Conservation (phyloP, 306 rosid species). For the Gastrolobium bilobum region DNA sequence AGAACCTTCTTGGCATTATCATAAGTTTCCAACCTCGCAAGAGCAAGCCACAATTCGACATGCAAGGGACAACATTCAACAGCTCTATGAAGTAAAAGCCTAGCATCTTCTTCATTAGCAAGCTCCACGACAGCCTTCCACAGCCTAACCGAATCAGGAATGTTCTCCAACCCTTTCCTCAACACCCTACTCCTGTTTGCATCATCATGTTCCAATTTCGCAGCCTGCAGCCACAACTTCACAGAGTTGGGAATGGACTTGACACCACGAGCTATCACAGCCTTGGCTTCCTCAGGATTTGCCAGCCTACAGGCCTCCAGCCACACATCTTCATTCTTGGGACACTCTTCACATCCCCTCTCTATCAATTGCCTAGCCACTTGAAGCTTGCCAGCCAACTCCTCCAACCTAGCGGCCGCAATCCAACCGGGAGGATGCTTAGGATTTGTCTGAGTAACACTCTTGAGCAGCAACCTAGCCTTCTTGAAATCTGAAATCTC, state of each 20-base stretch:
- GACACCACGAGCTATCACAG: constrained; percentile 84
- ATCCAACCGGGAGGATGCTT: constrained; percentile 95
- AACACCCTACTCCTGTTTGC: constrained; percentile 76
- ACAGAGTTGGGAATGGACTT: constrained; percentile 85
- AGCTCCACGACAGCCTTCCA: constrained; percentile 98
- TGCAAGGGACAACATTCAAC: constrained; percentile 93
- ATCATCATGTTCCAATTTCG: constrained; percentile 82
- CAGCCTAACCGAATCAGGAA: constrained; percentile 91
- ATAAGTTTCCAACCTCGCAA: constrained; percentile 88
- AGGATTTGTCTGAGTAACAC: constrained; percentile 89
- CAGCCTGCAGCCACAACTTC: constrained; percentile 90
- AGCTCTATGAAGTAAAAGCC: constrained; percentile 87
- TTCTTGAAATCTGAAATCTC: constrained; percentile 89
- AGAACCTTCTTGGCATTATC: constrained; percentile 87
- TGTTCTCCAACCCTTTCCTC: constrained; percentile 88
- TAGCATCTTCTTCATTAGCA: constrained; percentile 87
- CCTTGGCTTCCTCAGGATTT: constrained; percentile 89
- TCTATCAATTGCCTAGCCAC: constrained; percentile 83
- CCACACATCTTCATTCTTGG: constrained; percentile 92
- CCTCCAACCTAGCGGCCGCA: constrained; percentile 91
- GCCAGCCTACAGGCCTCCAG: constrained; percentile 91
- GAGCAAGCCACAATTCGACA: constrained; percentile 92
- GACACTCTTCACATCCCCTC: constrained; percentile 93
- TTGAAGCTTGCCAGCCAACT: constrained; percentile 87
- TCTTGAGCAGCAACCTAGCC: constrained; percentile 84